Evolutionary conservation across 441 rosid genomes (phyloP).

Genomic region (Gossypium armourianum): DNA sequence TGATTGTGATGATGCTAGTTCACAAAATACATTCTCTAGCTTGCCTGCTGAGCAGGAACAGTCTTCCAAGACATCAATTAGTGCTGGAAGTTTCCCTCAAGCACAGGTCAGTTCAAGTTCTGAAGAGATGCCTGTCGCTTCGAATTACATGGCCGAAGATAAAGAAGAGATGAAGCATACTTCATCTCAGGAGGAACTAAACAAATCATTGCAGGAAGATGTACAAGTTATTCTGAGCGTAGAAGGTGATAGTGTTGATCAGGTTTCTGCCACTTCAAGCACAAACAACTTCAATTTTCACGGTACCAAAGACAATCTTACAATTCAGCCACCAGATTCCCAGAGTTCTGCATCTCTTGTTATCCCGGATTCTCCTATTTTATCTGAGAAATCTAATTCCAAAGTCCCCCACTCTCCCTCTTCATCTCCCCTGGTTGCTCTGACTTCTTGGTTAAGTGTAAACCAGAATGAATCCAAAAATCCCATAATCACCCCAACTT

Average conservation of each 20-base stretch:
- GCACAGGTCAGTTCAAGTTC: conserved; percentile 82
- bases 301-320: conserved; percentile 30
- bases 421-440: conserved; percentile 64
- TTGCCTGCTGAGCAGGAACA: conserved; percentile 81
- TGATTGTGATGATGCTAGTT: conserved; percentile 69
- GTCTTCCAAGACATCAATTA: conserved; percentile 71
- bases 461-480: conserved; percentile 47
- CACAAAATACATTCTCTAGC: conserved; percentile 75
- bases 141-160: conserved; percentile 37
- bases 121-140: conserved; percentile 49
- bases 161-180: conserved; percentile 36
- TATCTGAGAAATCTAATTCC: conserved; percentile 73
- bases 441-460: conserved; percentile 75
- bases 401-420: conserved; percentile 46
- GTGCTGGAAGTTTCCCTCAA: conserved; percentile 85
- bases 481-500: conserved; percentile 41
- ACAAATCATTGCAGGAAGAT: conserved; percentile 35
- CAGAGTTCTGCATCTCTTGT: conserved; percentile 62
- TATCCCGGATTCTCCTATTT: conserved; percentile 58
- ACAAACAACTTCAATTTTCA: conserved; percentile 41
- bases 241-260: conserved; percentile 43
- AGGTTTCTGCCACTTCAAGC: conserved; percentile 42
- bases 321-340: conserved; percentile 44
- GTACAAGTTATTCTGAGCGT: conserved; percentile 38
- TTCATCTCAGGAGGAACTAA: conserved; percentile 38